Evolutionary conservation across 306 rosid species (phyloP).

Genomic region (Fragaria vesca): DNA sequence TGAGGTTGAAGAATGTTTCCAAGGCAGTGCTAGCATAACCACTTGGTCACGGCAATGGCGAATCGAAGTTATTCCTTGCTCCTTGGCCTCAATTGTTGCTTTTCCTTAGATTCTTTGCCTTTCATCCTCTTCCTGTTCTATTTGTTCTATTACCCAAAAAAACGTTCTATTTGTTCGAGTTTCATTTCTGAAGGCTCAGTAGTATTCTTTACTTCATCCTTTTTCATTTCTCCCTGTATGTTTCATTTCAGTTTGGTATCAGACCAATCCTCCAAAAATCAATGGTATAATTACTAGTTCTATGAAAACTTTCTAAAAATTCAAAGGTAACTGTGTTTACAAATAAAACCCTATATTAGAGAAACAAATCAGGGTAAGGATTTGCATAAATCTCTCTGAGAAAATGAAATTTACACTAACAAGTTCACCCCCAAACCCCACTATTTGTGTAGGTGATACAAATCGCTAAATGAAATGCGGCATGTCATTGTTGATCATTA

Average conservation of each 20-base stretch:
- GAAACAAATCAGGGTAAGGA: neutral
- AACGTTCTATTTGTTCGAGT: neutral
- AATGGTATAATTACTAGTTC: too few relatives aligned
- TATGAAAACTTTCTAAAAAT: too few relatives aligned
- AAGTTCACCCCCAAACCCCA: neutral
- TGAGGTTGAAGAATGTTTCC: neutral
- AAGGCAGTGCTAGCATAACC: neutral
- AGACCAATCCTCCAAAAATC: too few relatives aligned
- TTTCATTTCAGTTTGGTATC: neutral
- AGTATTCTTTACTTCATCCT: too few relatives aligned
- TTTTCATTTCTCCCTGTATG: neutral
- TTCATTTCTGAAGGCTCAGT: neutral
- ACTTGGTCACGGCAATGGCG: neutral
- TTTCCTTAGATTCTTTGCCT: neutral
- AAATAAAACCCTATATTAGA: too few relatives aligned
- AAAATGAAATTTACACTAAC: neutral
- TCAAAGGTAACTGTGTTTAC: too few relatives aligned
- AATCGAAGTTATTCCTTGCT: neutral
- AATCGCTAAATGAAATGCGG: neutral
- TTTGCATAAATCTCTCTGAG: neutral
- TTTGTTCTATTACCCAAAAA: too few relatives aligned
- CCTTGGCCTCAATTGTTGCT: too few relatives aligned
- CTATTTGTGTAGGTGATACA: slow-evolving; percentile 16
- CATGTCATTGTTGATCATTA: slow-evolving; percentile 20
- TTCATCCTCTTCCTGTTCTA: neutral